A percentile compares a stretch with the other conserved stretches of the same genome.
phyloP scores from a whole-genome alignment of 192 early-diverging fungal genomes.

The Pilaira anomala region DNA sequence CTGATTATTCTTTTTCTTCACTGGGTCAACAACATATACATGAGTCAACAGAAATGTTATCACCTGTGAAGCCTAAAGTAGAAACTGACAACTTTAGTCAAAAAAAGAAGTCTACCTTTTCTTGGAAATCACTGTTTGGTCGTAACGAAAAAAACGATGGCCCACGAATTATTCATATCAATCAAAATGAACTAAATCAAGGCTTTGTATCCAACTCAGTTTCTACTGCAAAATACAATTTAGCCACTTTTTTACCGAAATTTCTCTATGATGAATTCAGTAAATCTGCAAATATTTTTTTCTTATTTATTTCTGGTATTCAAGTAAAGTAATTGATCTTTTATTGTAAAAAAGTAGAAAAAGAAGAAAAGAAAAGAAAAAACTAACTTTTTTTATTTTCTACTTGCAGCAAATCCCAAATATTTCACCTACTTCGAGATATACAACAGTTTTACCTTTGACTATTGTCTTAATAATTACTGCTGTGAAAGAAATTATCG shows the following conservation, averaged over 20 bases:
- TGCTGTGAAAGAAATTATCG: slow-evolving; percentile 86
- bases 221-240: slow-evolving; percentile 96
- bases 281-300: slow-evolving; percentile 98
- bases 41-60: neutral
- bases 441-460: slow-evolving; percentile 77
- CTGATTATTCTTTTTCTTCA: neutral
- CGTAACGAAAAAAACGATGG: slow-evolving; percentile 7
- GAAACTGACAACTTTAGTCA: neutral
- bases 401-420: slow-evolving; percentile 81
- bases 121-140: neutral
- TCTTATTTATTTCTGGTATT: slow-evolving; percentile 93
- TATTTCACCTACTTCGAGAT: slow-evolving; percentile 89
- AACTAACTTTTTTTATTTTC: neutral
- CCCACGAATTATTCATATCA: slow-evolving; percentile 80
- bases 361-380: neutral
- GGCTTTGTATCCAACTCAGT: slow-evolving; percentile 89
- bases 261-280: slow-evolving; percentile 97
- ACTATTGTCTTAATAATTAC: slow-evolving; percentile 79
- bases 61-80: neutral
- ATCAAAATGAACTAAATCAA: slow-evolving; percentile 74
- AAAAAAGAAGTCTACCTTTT: neutral
- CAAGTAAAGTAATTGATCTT: slow-evolving; percentile 53
- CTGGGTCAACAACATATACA: slow-evolving; percentile 2
- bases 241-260: slow-evolving; percentile 88
- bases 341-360: neutral